These are phyloP conservation scores for Diaporthe sp. DNA, from an alignment of 2,329 filamentous ascomycete species.

Conservation along the genomic window DNA sequence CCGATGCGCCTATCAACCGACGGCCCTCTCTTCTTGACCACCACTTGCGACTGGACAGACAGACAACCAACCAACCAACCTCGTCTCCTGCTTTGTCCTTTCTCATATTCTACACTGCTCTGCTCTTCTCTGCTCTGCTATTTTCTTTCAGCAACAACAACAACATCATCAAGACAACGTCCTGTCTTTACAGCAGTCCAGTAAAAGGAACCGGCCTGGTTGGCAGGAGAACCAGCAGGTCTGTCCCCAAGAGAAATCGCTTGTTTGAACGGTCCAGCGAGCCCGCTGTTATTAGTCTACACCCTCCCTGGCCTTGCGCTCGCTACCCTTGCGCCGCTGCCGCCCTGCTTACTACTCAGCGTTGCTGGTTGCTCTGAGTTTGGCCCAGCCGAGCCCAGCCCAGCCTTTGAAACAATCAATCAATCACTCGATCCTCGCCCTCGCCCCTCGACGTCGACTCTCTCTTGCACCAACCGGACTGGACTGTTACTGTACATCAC, in stretches of 20 bases:
- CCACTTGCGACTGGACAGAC: conserved; percentile 10
- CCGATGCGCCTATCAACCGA: conserved; percentile 11
- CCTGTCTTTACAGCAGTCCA: conserved; percentile 10
- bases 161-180: background rate
- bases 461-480: conserved; percentile 12
- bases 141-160: background rate
- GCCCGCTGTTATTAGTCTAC: background rate
- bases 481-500: too few species aligned
- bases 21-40: conserved; percentile 13
- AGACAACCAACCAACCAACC: conserved; percentile 26
- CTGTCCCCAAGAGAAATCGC: background rate
- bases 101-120: background rate
- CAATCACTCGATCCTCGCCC: conserved; percentile 19
- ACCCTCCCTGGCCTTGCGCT: conserved; percentile 3
- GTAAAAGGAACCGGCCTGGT: background rate
- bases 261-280: background rate
- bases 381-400: conserved; percentile 23
- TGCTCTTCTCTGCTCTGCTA: background rate
- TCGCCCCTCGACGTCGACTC: conserved; percentile 16
- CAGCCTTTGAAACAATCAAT: conserved; percentile 31
- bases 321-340: background rate
- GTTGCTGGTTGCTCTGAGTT: background rate
- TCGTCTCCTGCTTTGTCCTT: conserved; percentile 25
- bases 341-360: conserved; percentile 8
- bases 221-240: conserved; percentile 18